A percentile compares a stretch with the other conserved stretches of the same genome.
phyloP scores from a whole-genome alignment of 176 grass and related monocot genomes.

The Carex kokanica region DNA sequence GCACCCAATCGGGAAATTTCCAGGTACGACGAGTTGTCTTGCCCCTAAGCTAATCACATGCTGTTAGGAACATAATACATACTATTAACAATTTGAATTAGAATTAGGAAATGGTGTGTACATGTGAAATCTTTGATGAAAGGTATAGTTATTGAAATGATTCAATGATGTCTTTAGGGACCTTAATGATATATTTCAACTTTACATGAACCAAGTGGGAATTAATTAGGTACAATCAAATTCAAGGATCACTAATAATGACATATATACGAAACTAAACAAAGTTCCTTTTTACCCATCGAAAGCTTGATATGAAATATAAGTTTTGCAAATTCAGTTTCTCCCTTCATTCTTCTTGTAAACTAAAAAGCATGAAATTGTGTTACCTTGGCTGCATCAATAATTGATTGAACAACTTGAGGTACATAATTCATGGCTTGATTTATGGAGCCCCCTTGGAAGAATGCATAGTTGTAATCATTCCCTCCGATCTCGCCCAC shows the following conservation, averaged over 20 bases:
- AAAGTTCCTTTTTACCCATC: neutral
- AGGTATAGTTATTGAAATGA: neutral
- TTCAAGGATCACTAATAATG: neutral
- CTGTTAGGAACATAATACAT: conserved; percentile 27
- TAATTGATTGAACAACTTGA: conserved; percentile 52
- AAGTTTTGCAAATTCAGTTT: neutral
- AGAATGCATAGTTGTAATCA: conserved; percentile 93
- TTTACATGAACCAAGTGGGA: neutral
- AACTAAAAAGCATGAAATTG: neutral
- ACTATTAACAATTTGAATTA: neutral
- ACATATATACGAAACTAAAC: neutral
- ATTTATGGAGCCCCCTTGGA: conserved; percentile 49
- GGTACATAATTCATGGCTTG: conserved; percentile 59
- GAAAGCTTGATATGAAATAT: neutral
- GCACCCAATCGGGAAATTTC: conserved; percentile 86
- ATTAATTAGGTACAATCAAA: neutral
- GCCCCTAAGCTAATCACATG: conserved; percentile 63
- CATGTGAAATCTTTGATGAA: neutral
- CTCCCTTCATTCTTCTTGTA: neutral
- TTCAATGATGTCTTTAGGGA: neutral
- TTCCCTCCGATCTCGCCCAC: conserved; percentile 94
- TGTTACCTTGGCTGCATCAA: conserved; percentile 50
- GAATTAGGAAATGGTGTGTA: neutral
- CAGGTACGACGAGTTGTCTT: conserved; percentile 56
- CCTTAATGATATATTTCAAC: neutral